These are phyloP conservation scores for Colletotrichum sp. DNA, from an alignment of 2,329 filamentous ascomycete genomes.

Conservation along the genomic window DNA sequence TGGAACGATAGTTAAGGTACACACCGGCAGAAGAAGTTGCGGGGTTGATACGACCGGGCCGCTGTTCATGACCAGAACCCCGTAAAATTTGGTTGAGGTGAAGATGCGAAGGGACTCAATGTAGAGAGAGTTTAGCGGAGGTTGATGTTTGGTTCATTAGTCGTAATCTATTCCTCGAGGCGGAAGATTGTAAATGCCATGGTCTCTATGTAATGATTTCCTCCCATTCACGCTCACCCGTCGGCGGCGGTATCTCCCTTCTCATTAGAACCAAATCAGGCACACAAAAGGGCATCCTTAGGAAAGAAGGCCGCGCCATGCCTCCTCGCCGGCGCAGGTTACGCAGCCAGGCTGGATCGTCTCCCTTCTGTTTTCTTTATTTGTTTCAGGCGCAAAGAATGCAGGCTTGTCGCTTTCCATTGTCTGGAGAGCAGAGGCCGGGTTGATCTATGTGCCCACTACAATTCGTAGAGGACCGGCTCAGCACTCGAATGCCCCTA, in stretches of 20 bases:
- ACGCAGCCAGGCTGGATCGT: conserved; percentile 23
- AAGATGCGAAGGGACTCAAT: neutral
- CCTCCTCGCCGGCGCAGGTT: conserved; percentile 24
- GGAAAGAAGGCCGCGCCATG: conserved; percentile 17
- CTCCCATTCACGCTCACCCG: neutral
- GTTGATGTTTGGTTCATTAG: conserved; percentile 14
- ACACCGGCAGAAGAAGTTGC: neutral
- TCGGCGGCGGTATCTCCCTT: neutral
- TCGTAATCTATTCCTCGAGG: conserved; percentile 17
- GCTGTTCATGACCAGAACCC: neutral
- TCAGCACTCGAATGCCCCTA: neutral
- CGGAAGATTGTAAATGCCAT: neutral
- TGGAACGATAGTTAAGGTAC: neutral
- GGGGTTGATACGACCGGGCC: neutral
- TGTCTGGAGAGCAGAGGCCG: neutral
- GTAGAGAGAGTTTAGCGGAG: neutral
- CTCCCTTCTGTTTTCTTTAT: neutral
- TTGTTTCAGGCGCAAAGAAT: conserved; percentile 8
- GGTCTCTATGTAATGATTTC: conserved; percentile 1
- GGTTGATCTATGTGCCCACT: neutral
- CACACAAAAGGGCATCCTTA: neutral
- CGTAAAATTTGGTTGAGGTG: neutral
- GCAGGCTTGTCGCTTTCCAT: neutral
- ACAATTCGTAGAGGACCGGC: neutral
- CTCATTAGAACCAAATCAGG: neutral